Base-by-base conservation (phyloP, 192 early-diverging fungal species). In the Coemansia javaensis region DNA sequence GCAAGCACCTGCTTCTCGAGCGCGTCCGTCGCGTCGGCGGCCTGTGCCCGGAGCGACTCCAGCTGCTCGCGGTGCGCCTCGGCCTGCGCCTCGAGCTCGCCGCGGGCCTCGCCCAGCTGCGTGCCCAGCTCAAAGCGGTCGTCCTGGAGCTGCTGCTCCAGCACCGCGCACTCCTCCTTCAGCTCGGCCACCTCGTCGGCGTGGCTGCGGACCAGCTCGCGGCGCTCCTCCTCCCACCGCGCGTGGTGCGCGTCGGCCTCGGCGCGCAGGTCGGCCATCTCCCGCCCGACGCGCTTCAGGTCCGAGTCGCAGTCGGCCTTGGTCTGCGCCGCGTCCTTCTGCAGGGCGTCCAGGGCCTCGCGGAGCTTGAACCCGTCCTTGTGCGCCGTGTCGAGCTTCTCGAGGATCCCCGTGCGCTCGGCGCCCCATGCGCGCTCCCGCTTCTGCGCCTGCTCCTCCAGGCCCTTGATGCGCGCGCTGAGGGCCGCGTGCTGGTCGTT, bases 351-450 rank as follows among this genome's bases (percentile, higher is more conserved):
- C 31, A 73, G 46, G 3, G 52, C 57, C 17, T 73, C 62, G 22
- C 69, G 69, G n/a, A 73, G 42, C 33, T 40, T 38, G 49, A 65
- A 73, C 13, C 57, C 57, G 31, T 73, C 69, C 50, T 73, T 73
- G 39, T 73, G 62, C 15, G 69, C 69, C 1, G 48, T 36, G 40
- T 73, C 69, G 14, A 73, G 69, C 50, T 73, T 73, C 32, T 47
- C 62, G 23, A 65, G 24, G 13, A 73, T 47, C 1, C 52, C 40
- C 1, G 38, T 40, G 35, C 69, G 69, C 58, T 73, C 69, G 12
- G 15, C 12, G 7, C 14, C 44, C 69, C 69, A 73, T 7, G 49
- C 31, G n/a, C 16, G n/a, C 50, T 73, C 69, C 11, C 32, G 47
- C 34, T 40, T 47, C 5, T 20, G 50, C 27, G 42, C 34, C 32